A percentile compares a stretch with the other conserved stretches of the same genome.
phyloP scores from a whole-genome alignment of 805 yeast genomes.

The Jamesozyma lodderae region DNA sequence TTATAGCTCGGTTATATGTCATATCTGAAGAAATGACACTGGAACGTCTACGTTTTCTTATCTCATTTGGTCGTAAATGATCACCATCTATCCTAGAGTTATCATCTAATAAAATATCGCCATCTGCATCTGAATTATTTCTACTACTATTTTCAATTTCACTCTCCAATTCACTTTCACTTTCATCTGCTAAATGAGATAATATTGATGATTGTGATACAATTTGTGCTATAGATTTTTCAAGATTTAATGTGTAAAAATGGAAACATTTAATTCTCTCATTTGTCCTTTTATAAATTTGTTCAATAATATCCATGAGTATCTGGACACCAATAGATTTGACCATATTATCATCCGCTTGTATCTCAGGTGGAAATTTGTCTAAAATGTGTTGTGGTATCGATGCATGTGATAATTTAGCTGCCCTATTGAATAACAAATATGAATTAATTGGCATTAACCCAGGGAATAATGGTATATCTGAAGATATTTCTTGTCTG shows the following conservation, averaged over 20 bases:
- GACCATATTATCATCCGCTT: constrained; percentile 70
- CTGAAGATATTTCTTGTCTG: constrained; percentile 33
- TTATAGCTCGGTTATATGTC: constrained; percentile 35
- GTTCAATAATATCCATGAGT: constrained; percentile 51
- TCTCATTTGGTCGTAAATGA: constrained; percentile 8
- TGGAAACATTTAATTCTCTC: constrained; percentile 74
- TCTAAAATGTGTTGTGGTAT: constrained; percentile 53
- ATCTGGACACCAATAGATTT: constrained; percentile 76
- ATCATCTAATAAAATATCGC: constrained; percentile 28
- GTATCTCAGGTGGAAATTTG: constrained; percentile 45
- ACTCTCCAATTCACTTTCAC: constrained; percentile 11
- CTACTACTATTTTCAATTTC: constrained; percentile 11
- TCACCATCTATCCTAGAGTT: constrained; percentile 8
- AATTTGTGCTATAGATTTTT: constrained; percentile 82
- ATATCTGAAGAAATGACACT: constrained; percentile 25
- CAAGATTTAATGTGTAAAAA: constrained; percentile 86
- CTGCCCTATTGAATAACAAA: constrained; percentile 73
- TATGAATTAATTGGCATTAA: constrained; percentile 86
- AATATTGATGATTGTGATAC: constrained; percentile 54
- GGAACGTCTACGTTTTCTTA: constrained; percentile 26
- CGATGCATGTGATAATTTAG: constrained; percentile 80
- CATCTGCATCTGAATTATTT: constrained; percentile 24
- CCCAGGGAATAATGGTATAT: constrained; percentile 70
- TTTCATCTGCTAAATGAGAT: constrained; percentile 37
- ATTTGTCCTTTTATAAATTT: constrained; percentile 43